Percentiles rank a stretch among this genome's conserved stretches.
phyloP scores from a whole-genome alignment of 305 asterid genomes.

The Andrographis paniculata region DNA sequence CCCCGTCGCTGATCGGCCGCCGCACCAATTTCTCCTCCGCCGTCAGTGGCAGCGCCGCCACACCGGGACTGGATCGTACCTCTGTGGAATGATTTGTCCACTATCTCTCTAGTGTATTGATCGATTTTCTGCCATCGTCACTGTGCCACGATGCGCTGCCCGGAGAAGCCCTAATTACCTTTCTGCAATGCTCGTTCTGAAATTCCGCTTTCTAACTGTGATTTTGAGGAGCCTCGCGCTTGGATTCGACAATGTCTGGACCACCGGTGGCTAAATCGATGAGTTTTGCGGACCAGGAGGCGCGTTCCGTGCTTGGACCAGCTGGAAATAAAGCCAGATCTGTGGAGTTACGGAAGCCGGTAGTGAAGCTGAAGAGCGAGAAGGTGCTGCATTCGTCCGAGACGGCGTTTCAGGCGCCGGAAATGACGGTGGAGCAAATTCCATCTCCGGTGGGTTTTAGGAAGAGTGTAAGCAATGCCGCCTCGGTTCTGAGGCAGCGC shows the following conservation, averaged over 20 bases:
- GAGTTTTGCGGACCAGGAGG: slow-evolving; percentile 48
- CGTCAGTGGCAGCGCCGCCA: slow-evolving; percentile 11
- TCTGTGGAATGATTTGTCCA: too few relatives aligned
- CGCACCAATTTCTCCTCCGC: slow-evolving; percentile 13
- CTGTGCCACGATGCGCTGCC: slow-evolving; percentile 38
- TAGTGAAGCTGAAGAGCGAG: slow-evolving; percentile 31
- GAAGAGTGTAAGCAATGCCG: slow-evolving; percentile 35
- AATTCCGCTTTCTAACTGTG: not conserved
- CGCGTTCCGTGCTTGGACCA: slow-evolving; percentile 71
- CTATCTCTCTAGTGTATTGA: slow-evolving; percentile 27
- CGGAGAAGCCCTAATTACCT: slow-evolving; percentile 23
- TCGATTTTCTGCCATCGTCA: slow-evolving; percentile 13
- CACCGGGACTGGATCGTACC: too few relatives aligned
- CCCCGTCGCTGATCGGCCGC: slow-evolving; percentile 22
- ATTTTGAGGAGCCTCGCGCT: too few relatives aligned
- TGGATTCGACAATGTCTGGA: slow-evolving; percentile 64
- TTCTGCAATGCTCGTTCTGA: slow-evolving; percentile 15
- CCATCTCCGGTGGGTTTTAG: slow-evolving; percentile 36
- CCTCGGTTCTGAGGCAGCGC: slow-evolving; percentile 47
- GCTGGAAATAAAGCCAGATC: slow-evolving; percentile 72
- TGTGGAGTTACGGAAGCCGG: slow-evolving; percentile 48
- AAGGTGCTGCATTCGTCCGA: slow-evolving; percentile 33
- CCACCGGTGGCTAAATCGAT: slow-evolving; percentile 55
- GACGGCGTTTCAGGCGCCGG: slow-evolving; percentile 27
- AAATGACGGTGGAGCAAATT: slow-evolving; percentile 17